phyloP scores from a whole-genome alignment of 1,284 basidiomycete genomes.

The Rugosomyces carneus region DNA sequence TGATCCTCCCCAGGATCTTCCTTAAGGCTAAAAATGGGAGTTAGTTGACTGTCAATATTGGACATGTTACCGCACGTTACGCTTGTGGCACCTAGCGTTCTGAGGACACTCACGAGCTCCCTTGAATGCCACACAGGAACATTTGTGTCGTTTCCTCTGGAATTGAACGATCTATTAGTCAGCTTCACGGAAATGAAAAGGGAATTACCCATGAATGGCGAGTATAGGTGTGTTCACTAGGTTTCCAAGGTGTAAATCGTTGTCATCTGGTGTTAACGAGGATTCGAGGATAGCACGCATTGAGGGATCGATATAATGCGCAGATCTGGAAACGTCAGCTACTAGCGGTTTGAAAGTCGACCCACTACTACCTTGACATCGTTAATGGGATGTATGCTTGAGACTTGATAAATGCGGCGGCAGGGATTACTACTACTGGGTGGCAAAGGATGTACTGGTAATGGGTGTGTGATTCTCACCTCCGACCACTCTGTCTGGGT shows the following conservation, averaged over 20 bases:
- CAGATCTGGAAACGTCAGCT: constrained; percentile 34
- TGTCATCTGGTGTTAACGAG: constrained; percentile 76
- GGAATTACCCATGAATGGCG: constrained; percentile 68
- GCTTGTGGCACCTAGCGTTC: constrained; percentile 46
- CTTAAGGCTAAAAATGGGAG: constrained; percentile 37
- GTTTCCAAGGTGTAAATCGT: constrained; percentile 81
- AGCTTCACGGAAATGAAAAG: background rate
- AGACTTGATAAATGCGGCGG: constrained; percentile 77
- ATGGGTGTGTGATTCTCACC: constrained; percentile 31
- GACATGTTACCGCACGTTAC: constrained; percentile 38
- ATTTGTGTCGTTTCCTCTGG: constrained; percentile 67
- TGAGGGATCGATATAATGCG: constrained; percentile 72
- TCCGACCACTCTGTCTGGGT: constrained; percentile 71
- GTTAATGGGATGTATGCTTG: constrained; percentile 77
- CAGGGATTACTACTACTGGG: constrained; percentile 45
- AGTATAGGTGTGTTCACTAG: constrained; percentile 63
- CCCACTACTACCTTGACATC: constrained; percentile 43
- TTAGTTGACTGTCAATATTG: background rate
- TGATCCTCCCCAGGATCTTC: constrained; percentile 62
- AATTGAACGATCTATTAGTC: background rate
- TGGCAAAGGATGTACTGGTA: background rate
- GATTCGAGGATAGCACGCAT: constrained; percentile 67
- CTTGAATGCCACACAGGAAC: constrained; percentile 79
- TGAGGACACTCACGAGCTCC: constrained; percentile 51
- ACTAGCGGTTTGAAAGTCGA: background rate